phyloP scores from a whole-genome alignment of 345 rosid species.

The Salix dunnii region DNA sequence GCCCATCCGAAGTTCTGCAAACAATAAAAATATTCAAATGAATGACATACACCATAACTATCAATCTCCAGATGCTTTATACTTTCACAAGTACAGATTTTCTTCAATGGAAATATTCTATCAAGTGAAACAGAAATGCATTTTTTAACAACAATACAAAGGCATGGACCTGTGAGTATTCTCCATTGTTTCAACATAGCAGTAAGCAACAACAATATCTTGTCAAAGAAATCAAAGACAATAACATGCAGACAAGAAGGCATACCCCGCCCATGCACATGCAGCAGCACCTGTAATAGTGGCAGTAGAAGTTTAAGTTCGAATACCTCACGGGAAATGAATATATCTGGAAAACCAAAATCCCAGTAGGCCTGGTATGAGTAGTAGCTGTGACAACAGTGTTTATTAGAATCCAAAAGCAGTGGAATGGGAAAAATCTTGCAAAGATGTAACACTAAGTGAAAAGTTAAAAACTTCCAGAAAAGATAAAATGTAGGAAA shows the following conservation, averaged over 20 bases:
- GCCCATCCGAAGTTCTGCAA: conserved; percentile 88
- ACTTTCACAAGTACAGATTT: not conserved
- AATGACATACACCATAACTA: conserved; percentile 5
- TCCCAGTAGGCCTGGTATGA: conserved; percentile 77
- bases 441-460: not conserved
- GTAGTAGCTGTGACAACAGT: conserved; percentile 62
- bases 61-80: not conserved
- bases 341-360: conserved; percentile 79
- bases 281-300: not conserved
- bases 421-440: not conserved
- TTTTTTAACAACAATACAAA: not conserved
- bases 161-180: not conserved
- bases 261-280: not conserved
- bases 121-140: not conserved
- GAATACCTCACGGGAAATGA: conserved; percentile 94
- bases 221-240: not conserved
- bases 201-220: not conserved
- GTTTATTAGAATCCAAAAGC: conserved; percentile 20
- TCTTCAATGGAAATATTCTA: not conserved
- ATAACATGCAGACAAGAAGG: not conserved
- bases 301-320: not conserved
- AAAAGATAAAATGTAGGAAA: not conserved
- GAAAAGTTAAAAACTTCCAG: not conserved
- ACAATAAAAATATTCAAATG: conserved; percentile 23
- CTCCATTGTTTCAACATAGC: conserved; percentile 2